Percentiles rank a stretch among this genome's conserved stretches.
Conservation (phyloP, 805 yeast species). For the Isabelozyma heimii region DNA sequence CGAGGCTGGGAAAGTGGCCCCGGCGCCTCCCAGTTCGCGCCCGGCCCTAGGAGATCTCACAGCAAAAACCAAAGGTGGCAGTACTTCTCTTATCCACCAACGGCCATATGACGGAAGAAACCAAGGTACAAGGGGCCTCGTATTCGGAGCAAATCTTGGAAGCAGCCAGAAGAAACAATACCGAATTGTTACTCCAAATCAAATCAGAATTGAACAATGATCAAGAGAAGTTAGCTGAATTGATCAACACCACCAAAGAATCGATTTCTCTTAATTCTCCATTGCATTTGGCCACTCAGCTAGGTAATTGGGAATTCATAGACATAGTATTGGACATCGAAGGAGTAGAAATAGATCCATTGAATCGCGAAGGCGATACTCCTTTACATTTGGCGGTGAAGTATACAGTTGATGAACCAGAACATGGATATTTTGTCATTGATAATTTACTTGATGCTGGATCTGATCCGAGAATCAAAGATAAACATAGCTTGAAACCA, state of each 20-base stretch:
- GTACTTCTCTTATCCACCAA: neutral
- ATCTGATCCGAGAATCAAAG: slow-evolving; percentile 60
- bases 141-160: slow-evolving; percentile 75
- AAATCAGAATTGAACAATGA: slow-evolving; percentile 42
- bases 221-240: slow-evolving; percentile 34
- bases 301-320: slow-evolving; percentile 84
- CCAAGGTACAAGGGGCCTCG: slow-evolving; percentile 58
- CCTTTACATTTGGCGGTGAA: slow-evolving; percentile 86
- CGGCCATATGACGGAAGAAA: slow-evolving; percentile 2
- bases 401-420: slow-evolving; percentile 77
- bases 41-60: too few relatives aligned
- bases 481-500: slow-evolving; percentile 64
- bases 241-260: slow-evolving; percentile 62
- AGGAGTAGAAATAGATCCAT: slow-evolving; percentile 87
- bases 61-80: neutral
- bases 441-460: slow-evolving; percentile 91
- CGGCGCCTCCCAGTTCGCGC: neutral
- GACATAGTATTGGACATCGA: slow-evolving; percentile 81
- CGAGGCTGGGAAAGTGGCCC: too few relatives aligned
- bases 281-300: slow-evolving; percentile 74
- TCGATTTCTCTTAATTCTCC: slow-evolving; percentile 81
- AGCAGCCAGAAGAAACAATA: slow-evolving; percentile 83
- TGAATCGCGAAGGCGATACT: slow-evolving; percentile 75
- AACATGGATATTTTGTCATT: slow-evolving; percentile 73
- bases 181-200: slow-evolving; percentile 64